Evolutionary conservation across 768 basidiomycete species (phyloP).

Genomic region (Leccinum ochraceum): DNA sequence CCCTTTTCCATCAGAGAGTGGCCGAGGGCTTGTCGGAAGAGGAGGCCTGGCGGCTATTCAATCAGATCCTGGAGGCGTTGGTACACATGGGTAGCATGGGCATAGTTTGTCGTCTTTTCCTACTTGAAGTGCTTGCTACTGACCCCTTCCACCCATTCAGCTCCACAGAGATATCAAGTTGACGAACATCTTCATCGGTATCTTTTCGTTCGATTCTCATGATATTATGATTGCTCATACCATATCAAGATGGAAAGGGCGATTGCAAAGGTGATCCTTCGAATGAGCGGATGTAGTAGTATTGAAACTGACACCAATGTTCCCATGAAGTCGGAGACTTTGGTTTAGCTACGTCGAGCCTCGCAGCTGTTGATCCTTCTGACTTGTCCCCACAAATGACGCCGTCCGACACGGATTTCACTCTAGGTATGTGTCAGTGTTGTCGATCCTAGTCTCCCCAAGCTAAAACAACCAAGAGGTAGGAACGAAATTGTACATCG

Average conservation of each 20-base stretch:
- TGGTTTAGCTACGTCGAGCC: slow-evolving; percentile 82
- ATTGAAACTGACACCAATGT: not conserved
- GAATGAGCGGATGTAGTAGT: not conserved
- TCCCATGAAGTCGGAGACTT: slow-evolving; percentile 78
- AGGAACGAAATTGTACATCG: slow-evolving; percentile 89
- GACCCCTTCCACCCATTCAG: slow-evolving; percentile 38
- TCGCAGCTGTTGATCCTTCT: slow-evolving; percentile 76
- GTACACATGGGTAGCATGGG: slow-evolving; percentile 86
- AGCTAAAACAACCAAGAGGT: slow-evolving; percentile 54
- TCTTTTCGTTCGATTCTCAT: slow-evolving; percentile 16
- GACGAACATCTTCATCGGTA: slow-evolving; percentile 93
- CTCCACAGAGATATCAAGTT: slow-evolving; percentile 89
- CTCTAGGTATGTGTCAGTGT: slow-evolving; percentile 51
- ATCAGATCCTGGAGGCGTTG: slow-evolving; percentile 87
- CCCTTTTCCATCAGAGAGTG: slow-evolving; percentile 49
- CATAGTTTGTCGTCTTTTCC: slow-evolving; percentile 56
- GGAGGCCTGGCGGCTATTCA: slow-evolving; percentile 88
- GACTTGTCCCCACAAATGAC: slow-evolving; percentile 52
- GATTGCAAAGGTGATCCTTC: slow-evolving; percentile 68
- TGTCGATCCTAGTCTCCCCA: not conserved
- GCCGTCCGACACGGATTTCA: slow-evolving; percentile 66
- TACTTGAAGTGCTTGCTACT: not conserved
- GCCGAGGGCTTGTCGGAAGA: slow-evolving; percentile 81
- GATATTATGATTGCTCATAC: not conserved
- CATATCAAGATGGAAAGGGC: slow-evolving; percentile 65